These are phyloP conservation scores for Malus orientalis DNA, from an alignment of 306 rosid species.

Conservation along the genomic window DNA sequence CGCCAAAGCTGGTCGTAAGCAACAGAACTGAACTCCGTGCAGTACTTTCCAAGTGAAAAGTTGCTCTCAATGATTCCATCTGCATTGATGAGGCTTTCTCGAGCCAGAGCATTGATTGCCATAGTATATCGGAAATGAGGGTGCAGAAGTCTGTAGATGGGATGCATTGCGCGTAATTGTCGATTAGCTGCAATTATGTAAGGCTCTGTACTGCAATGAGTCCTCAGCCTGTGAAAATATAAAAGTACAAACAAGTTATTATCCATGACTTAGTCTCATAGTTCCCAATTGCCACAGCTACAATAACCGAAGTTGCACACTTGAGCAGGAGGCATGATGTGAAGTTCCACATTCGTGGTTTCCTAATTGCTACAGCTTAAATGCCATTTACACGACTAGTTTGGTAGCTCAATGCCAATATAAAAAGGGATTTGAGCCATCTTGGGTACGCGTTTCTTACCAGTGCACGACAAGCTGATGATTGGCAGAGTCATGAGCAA, in stretches of 20 bases:
- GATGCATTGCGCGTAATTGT: slow-evolving; percentile 33
- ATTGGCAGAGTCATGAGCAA: slow-evolving; percentile 29
- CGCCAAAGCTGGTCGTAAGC: slow-evolving; percentile 31
- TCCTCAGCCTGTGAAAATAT: slow-evolving; percentile 17
- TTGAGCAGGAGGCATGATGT: too few species aligned
- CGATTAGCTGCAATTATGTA: slow-evolving; percentile 29
- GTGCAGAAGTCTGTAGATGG: slow-evolving; percentile 29
- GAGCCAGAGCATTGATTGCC: slow-evolving; percentile 34
- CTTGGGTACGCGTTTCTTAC: not conserved
- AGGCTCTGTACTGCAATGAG: slow-evolving; percentile 30
- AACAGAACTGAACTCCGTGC: slow-evolving; percentile 19
- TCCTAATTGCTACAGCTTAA: too few species aligned
- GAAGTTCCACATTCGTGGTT: too few species aligned
- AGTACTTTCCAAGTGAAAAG: slow-evolving; percentile 25
- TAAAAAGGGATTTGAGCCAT: too few species aligned
- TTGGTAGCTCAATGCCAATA: too few species aligned
- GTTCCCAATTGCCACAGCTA: too few species aligned
- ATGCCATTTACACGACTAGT: too few species aligned
- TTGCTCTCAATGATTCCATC: slow-evolving; percentile 26
- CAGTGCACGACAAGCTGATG: slow-evolving; percentile 35
- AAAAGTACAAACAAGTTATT: not conserved
- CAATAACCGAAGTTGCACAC: too few species aligned
- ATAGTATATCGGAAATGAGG: slow-evolving; percentile 41
- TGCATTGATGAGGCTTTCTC: slow-evolving; percentile 31
- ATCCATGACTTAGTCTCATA: not conserved